These are phyloP conservation scores for Eucalyptus tenuipes DNA, from an alignment of 345 rosid genomes.

Conservation along the genomic window DNA sequence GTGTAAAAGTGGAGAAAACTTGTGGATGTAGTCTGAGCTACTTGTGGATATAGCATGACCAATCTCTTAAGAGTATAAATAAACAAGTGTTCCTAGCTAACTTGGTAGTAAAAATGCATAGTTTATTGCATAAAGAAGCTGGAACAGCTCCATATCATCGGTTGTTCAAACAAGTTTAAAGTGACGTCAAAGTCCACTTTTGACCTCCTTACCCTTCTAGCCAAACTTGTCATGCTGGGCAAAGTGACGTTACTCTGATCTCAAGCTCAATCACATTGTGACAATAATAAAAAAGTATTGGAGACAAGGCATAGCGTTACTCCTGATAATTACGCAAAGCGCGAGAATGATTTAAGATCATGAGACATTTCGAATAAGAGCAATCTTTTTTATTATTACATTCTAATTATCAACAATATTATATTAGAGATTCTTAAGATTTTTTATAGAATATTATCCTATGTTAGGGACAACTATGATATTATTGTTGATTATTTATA, in stretches of 20 bases:
- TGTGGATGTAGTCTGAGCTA: not conserved
- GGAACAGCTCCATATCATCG: not conserved
- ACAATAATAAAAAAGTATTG: not conserved
- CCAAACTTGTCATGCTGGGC: not conserved
- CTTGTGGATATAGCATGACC: not conserved
- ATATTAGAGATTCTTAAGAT: too few relatives aligned
- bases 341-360: not conserved
- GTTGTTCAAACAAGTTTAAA: slow-evolving; percentile 65
- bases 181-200: slow-evolving; percentile 57
- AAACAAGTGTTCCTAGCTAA: not conserved
- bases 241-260: not conserved
- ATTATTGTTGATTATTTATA: too few relatives aligned
- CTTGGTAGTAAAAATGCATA: not conserved
- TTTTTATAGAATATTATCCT: too few relatives aligned
- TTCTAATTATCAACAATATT: not conserved
- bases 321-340: not conserved
- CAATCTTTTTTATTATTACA: not conserved
- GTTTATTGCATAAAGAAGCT: not conserved
- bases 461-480: too few relatives aligned
- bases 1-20: not conserved
- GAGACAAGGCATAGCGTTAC: too few relatives aligned
- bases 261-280: too few relatives aligned
- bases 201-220: slow-evolving; percentile 31
- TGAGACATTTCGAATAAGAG: not conserved
- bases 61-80: not conserved